A percentile compares a stretch with the other conserved stretches of the same genome.
Conservation (phyloP, 2,329 filamentous ascomycete species). For the Trichoderma sp. region DNA sequence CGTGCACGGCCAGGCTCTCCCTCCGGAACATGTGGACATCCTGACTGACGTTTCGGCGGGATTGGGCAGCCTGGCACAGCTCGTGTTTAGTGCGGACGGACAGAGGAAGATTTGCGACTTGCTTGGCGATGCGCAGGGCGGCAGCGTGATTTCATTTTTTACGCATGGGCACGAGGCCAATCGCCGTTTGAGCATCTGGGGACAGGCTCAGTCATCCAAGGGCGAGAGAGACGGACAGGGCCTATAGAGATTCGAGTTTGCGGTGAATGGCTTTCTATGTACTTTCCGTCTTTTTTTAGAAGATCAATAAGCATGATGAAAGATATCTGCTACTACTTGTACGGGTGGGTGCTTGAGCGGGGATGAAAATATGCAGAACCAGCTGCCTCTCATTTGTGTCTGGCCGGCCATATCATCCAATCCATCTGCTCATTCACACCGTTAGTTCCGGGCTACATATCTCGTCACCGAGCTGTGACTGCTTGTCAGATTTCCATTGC, state of each 20-base stretch:
- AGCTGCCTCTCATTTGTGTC: not conserved
- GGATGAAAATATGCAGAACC: not conserved
- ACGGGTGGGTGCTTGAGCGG: not conserved
- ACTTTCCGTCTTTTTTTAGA: not conserved
- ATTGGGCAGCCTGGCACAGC: slow-evolving; percentile 32
- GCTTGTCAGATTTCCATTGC: not conserved
- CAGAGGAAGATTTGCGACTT: slow-evolving; percentile 28
- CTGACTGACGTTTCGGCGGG: slow-evolving; percentile 33
- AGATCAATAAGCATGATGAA: not conserved
- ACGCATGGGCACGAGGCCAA: slow-evolving; percentile 25
- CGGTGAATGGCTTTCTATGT: not conserved
- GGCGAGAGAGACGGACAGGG: too few relatives aligned
- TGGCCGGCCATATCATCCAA: not conserved
- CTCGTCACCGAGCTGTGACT: not conserved
- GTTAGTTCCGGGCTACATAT: not conserved
- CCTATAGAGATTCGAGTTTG: not conserved
- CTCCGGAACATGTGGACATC: slow-evolving; percentile 30
- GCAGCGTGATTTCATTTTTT: slow-evolving; percentile 35
- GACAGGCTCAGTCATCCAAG: not conserved
- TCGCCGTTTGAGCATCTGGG: not conserved
- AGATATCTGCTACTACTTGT: not conserved
- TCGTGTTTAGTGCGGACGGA: slow-evolving; percentile 26
- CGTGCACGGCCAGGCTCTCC: slow-evolving; percentile 32
- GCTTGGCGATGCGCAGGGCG: slow-evolving; percentile 35
- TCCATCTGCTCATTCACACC: not conserved